phyloP scores from a whole-genome alignment of 2,329 filamentous ascomycete species.

The Exophiala oligosperma region DNA sequence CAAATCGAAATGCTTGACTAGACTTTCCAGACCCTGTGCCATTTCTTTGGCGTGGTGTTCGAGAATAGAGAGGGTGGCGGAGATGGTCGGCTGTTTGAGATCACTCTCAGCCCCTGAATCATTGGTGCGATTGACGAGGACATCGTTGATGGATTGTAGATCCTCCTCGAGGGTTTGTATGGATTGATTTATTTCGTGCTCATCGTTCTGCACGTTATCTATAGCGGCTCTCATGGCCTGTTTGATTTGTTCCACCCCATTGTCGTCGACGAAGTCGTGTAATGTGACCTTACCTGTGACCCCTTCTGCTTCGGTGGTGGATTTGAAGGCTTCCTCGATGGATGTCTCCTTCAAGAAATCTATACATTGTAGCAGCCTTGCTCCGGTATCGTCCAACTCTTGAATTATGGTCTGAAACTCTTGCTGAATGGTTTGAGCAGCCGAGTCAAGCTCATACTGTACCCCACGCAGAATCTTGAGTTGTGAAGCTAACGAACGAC shows the following conservation, averaged over 20 bases:
- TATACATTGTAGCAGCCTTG: slow-evolving; percentile 57
- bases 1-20: slow-evolving; percentile 88
- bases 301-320: slow-evolving; percentile 4
- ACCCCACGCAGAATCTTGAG: slow-evolving; percentile 46
- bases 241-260: slow-evolving; percentile 59
- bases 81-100: slow-evolving; percentile 42
- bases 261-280: slow-evolving; percentile 67
- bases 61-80: slow-evolving; percentile 60
- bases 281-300: slow-evolving; percentile 52
- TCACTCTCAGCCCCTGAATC: slow-evolving; percentile 35
- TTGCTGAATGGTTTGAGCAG: slow-evolving; percentile 42
- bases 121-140: slow-evolving; percentile 40
- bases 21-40: slow-evolving; percentile 74
- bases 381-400: slow-evolving; percentile 60
- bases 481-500: slow-evolving; percentile 57
- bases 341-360: slow-evolving; percentile 56
- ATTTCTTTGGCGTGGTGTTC: slow-evolving; percentile 77
- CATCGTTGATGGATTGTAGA: slow-evolving; percentile 64
- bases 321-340: slow-evolving; percentile 57
- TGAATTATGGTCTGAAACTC: slow-evolving; percentile 53
- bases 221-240: slow-evolving; percentile 59
- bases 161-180: slow-evolving; percentile 72
- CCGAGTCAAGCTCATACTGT: slow-evolving; percentile 44
- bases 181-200: slow-evolving; percentile 55
- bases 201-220: slow-evolving; percentile 60